Evolutionary conservation across 352 stramenopile genomes (phyloP).

Genomic region (Lagenidium giganteum): DNA sequence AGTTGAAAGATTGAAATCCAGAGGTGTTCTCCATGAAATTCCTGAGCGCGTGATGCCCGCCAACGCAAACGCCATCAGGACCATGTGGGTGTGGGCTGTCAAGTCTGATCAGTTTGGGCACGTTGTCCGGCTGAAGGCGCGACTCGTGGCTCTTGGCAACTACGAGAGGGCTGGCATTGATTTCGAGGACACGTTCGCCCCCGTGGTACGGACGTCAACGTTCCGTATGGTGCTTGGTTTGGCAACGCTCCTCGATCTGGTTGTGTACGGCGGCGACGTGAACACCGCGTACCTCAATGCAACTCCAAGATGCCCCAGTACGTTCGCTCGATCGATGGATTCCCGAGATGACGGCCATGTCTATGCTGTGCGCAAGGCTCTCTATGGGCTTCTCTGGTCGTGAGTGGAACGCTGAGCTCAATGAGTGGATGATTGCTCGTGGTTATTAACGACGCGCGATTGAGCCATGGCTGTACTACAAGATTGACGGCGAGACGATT

Average conservation of each 20-base stretch:
- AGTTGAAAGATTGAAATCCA: not conserved
- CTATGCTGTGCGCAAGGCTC: conserved; percentile 5
- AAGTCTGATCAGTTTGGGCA: conserved; percentile 2
- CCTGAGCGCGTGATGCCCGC: not conserved
- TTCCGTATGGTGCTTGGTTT: not conserved
- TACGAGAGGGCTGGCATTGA: conserved; percentile 1
- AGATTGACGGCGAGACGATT: conserved; percentile 2
- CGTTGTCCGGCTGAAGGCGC: not conserved
- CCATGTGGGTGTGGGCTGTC: conserved; percentile 3
- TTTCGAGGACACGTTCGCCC: conserved; percentile 2
- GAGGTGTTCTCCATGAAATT: not conserved
- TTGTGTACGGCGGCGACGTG: conserved; percentile 4
- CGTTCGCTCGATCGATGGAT: not conserved
- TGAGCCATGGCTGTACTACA: conserved; percentile 9
- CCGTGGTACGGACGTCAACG: not conserved
- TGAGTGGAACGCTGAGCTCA: conserved; percentile 7
- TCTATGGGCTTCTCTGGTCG: conserved; percentile 6
- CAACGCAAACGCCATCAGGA: not conserved
- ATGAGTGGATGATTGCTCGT: conserved; percentile 3
- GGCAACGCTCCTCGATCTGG: not conserved
- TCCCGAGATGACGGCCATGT: not conserved
- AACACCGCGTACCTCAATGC: conserved; percentile 10
- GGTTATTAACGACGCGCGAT: conserved; percentile 4
- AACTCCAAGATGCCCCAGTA: conserved; percentile 1
- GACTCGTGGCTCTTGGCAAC: conserved; percentile 2